Percentiles rank a stretch among this genome's conserved stretches.
Conservation (phyloP, 495 filamentous ascomycete genomes). For the Xylaria longipes region DNA sequence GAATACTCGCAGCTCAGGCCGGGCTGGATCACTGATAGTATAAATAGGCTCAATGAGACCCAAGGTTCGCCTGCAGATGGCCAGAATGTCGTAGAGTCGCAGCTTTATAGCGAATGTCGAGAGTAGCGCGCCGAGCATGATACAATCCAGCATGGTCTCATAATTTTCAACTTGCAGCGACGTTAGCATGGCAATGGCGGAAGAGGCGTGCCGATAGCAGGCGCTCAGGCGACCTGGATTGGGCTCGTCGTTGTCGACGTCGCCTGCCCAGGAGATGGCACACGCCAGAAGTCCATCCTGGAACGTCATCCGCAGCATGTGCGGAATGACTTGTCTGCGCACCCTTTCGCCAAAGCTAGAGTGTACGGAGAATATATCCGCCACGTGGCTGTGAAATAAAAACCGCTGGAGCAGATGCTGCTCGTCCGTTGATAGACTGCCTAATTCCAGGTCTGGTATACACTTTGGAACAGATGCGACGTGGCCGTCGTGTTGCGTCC, state of each 20-base stretch:
- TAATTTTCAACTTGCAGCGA: slow-evolving; percentile 30
- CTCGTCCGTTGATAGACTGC: not conserved
- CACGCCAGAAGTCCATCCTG: slow-evolving; percentile 34
- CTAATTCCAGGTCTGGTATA: not conserved
- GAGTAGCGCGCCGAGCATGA: slow-evolving; percentile 30
- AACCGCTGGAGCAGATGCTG: slow-evolving; percentile 30
- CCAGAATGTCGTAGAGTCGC: slow-evolving; percentile 31
- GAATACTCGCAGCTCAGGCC: slow-evolving; percentile 29
- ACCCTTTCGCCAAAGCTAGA: slow-evolving; percentile 32
- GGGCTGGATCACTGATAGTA: slow-evolving; percentile 23
- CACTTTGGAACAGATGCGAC: not conserved
- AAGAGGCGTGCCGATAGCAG: slow-evolving; percentile 31
- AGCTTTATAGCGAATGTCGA: slow-evolving; percentile 30
- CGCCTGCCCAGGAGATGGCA: slow-evolving; percentile 29
- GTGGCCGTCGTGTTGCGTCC: not conserved
- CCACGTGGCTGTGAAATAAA: slow-evolving; percentile 22
- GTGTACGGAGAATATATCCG: slow-evolving; percentile 31
- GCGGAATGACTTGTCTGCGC: slow-evolving; percentile 27
- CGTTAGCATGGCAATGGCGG: slow-evolving; percentile 28
- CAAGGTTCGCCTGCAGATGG: slow-evolving; percentile 30
- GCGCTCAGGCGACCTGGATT: slow-evolving; percentile 17
- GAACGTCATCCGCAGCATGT: slow-evolving; percentile 28
- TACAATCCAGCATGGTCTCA: slow-evolving; percentile 31
- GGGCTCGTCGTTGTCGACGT: slow-evolving; percentile 13
- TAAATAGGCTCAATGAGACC: slow-evolving; percentile 27